Evolutionary conservation across 768 basidiomycete species (phyloP), one percentile per base, ranked within the genome.

Genomic region (Agrocybe pediades): DNA sequence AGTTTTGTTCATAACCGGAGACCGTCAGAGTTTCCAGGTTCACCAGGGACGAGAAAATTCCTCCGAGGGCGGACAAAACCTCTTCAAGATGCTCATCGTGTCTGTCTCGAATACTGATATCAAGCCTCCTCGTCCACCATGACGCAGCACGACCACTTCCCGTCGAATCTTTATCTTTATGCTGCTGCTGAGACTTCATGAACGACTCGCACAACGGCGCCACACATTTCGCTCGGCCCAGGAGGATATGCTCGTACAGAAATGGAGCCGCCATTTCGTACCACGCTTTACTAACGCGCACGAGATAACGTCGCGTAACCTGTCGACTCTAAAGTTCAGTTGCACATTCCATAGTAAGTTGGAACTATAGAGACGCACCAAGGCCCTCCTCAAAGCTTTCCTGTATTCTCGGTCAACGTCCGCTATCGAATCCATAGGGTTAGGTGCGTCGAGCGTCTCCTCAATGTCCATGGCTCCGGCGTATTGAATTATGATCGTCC

Each of bases 101-200:
- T 7, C 21, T 29, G 4, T 65, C 59, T 36, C 61, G 41, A 39
- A 62, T 42, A 26, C 49, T 39, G 21, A 63, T 59, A 21, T 67
- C 66, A 20, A 67, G 51, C 9, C 64, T 63, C 36, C 57, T 56
- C 2, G 62, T 64, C 56, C 64, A 64, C 66, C 61, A 65, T 6
- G 64, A 64, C 13, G 58, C 16, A n/a, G 50, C 2, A 2, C 26
- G 39, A 13, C 11, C 19, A 15, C 33, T n/a, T 36, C n/a, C 33
- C 11, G 4, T 11, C 4, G 27, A n/a, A 2, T 15, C 3, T 8
- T 43, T 15, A 9, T 26, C 25, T 9, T 52, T 51, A 5, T 15
- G 15, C 17, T 6, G 29, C 7, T 42, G 16, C 27, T 30, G 19
- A 21, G 56, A 53, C 2, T 42, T 36, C 19, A 52, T 25, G 19